phyloP scores from a whole-genome alignment of 352 stramenopile species.

The Pythium grandisporangium region DNA sequence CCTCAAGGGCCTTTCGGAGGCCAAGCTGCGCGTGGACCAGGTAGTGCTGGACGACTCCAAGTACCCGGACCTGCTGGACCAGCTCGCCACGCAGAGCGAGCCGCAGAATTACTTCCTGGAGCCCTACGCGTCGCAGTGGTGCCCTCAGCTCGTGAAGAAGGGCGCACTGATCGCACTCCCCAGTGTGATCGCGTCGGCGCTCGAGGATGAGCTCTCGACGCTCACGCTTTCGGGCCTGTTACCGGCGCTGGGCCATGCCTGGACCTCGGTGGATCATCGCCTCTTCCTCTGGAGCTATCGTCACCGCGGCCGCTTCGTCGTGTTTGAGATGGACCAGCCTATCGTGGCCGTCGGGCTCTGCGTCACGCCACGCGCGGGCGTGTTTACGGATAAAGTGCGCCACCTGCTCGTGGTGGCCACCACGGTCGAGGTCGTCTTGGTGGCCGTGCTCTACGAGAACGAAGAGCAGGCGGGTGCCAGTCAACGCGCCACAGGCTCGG shows the following conservation, averaged over 20 bases:
- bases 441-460: slow-evolving; percentile 83
- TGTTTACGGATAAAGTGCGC: slow-evolving; percentile 92
- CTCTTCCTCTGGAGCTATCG: slow-evolving; percentile 95
- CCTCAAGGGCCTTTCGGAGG: slow-evolving; percentile 61
- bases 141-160: slow-evolving; percentile 69
- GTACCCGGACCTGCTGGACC: slow-evolving; percentile 71
- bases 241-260: slow-evolving; percentile 86
- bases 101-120: slow-evolving; percentile 88
- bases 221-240: slow-evolving; percentile 90
- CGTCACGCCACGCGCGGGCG: slow-evolving; percentile 71
- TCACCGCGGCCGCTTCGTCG: slow-evolving; percentile 64
- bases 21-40: slow-evolving; percentile 72
- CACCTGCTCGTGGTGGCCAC: slow-evolving; percentile 94
- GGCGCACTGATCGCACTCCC: slow-evolving; percentile 58
- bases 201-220: slow-evolving; percentile 58
- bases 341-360: slow-evolving; percentile 90
- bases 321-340: slow-evolving; percentile 88
- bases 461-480: slow-evolving; percentile 27
- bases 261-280: slow-evolving; percentile 91
- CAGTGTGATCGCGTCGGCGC: slow-evolving; percentile 48
- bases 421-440: slow-evolving; percentile 90
- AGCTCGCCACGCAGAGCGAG: slow-evolving; percentile 72
- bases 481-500: too few species aligned
- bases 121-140: slow-evolving; percentile 77
- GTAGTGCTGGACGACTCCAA: slow-evolving; percentile 58